Evolutionary conservation across 108 stramenopile genomes (phyloP).

Genomic region (Parmales sp.): DNA sequence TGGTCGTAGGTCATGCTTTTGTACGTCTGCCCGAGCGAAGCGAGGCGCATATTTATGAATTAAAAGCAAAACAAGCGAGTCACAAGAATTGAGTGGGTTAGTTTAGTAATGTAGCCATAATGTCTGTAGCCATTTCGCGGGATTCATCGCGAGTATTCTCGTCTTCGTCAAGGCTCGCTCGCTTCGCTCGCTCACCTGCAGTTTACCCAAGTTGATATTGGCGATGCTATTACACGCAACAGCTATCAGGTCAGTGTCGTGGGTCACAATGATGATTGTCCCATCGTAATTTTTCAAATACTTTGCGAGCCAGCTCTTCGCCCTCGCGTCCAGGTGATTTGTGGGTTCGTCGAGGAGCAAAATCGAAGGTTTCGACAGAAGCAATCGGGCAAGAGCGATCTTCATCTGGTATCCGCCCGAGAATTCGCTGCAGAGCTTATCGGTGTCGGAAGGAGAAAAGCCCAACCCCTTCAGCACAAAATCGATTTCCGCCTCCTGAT

Average conservation of each 20-base stretch:
- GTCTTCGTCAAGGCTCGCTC: no score
- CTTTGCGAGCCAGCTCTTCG: conserved; percentile 66
- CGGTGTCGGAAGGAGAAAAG: conserved; percentile 57
- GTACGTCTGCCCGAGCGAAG: conserved; percentile 23
- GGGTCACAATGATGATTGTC: conserved; percentile 66
- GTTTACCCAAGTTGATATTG: conserved; percentile 66
- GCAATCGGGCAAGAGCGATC: conserved; percentile 70
- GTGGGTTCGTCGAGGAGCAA: conserved; percentile 76
- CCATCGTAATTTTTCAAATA: conserved; percentile 72
- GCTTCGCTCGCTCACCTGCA: no score
- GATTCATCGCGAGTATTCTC: no score
- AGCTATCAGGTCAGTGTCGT: conserved; percentile 68
- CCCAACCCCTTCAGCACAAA: conserved; percentile 73
- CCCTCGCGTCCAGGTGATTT: conserved; percentile 63
- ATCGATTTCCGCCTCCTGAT: conserved; percentile 71
- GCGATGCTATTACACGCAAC: conserved; percentile 67
- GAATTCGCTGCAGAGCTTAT: conserved; percentile 68
- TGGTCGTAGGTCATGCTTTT: conserved; percentile 50
- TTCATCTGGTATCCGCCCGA: conserved; percentile 92
- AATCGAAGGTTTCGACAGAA: conserved; percentile 66
- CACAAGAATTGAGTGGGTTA: no score
- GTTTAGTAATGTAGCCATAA: no score
- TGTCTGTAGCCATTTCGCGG: no score
- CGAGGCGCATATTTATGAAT: no score
- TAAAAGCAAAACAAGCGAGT: no score